Conservation (phyloP, 306 rosid genomes). For the Citrullus amarus region DNA sequence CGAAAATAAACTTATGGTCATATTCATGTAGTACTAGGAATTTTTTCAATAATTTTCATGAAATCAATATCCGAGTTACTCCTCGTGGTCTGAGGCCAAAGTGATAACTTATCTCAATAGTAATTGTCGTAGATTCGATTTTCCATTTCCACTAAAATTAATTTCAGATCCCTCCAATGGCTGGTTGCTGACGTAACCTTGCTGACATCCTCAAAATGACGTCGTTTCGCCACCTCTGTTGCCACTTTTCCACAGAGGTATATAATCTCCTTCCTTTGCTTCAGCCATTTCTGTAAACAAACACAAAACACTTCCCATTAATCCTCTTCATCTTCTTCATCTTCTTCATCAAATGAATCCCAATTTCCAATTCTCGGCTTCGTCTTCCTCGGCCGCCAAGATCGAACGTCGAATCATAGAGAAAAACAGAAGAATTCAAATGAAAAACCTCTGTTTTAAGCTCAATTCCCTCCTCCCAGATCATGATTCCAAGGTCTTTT, state of each 20-base stretch:
- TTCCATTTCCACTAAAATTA: too few relatives aligned
- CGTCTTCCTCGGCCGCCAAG: constrained; percentile 29
- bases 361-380: constrained; percentile 4
- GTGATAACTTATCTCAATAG: too few relatives aligned
- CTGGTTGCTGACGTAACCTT: not conserved
- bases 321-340: not conserved
- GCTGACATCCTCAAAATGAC: not conserved
- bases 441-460: constrained; percentile 60
- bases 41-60: too few relatives aligned
- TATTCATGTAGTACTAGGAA: too few relatives aligned
- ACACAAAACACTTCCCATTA: not conserved
- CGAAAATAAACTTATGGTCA: too few relatives aligned
- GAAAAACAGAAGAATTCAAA: constrained; percentile 75
- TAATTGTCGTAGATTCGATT: too few relatives aligned
- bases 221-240: not conserved
- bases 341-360: not conserved
- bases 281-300: not conserved
- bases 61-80: too few relatives aligned
- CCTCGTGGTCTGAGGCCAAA: too few relatives aligned
- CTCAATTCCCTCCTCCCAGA: constrained; percentile 67
- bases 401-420: constrained; percentile 57
- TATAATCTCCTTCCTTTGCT: not conserved
- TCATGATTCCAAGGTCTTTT: constrained; percentile 31
- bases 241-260: not conserved
- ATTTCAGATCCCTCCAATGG: not conserved